These are phyloP conservation scores for Beauveria pseudobassiana DNA, from an alignment of 2,329 filamentous ascomycete species.

Conservation along the genomic window DNA sequence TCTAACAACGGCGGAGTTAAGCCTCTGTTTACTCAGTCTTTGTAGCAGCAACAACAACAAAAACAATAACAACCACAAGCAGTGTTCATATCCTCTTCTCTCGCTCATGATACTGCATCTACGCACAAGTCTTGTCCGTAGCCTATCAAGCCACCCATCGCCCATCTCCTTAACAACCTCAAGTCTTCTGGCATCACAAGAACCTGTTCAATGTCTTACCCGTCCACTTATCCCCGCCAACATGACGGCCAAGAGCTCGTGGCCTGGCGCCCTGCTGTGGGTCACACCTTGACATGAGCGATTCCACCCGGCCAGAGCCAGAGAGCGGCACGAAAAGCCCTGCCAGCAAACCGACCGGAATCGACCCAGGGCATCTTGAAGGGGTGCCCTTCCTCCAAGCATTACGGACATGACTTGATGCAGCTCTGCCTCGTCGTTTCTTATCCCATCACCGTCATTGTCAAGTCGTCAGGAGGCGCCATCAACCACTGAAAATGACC, in stretches of 20 bases:
- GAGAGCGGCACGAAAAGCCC: too few relatives aligned
- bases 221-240: background rate
- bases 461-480: too few relatives aligned
- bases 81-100: too few relatives aligned
- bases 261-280: background rate
- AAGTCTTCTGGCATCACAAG: background rate
- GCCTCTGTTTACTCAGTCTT: background rate
- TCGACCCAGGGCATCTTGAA: background rate
- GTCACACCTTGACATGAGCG: background rate
- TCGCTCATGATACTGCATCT: too few relatives aligned
- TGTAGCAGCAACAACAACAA: background rate
- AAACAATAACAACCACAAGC: background rate
- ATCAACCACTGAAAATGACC: too few relatives aligned
- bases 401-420: too few relatives aligned
- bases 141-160: too few relatives aligned
- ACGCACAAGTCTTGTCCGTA: too few relatives aligned
- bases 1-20: background rate
- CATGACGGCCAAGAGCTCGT: background rate
- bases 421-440: background rate
- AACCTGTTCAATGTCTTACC: background rate
- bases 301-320: background rate
- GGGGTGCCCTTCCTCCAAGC: background rate
- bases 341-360: background rate
- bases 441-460: too few relatives aligned
- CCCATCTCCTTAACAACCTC: too few relatives aligned